Percentiles rank a stretch among this genome's conserved stretches.
phyloP scores from a whole-genome alignment of 257 asterid species.

The Rubia yunnanensis region DNA sequence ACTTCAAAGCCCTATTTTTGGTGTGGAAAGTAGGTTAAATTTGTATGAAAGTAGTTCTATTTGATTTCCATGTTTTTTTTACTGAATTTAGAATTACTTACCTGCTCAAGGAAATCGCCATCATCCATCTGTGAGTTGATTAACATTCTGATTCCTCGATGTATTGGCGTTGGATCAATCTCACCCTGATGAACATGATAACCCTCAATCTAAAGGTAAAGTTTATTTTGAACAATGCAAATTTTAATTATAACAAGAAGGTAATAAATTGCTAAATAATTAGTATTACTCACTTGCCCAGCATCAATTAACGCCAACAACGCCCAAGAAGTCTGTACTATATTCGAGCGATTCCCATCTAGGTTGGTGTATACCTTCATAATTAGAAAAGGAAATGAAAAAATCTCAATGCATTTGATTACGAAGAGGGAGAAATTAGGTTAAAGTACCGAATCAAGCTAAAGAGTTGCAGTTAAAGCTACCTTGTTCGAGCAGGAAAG shows the following conservation, averaged over 20 bases:
- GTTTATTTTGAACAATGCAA: no score
- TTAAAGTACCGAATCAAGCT: neutral
- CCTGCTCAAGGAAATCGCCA: neutral
- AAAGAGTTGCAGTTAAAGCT: neutral
- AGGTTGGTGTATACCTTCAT: constrained; percentile 32
- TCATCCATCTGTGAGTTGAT: neutral
- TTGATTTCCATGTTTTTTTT: no score
- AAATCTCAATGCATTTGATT: neutral
- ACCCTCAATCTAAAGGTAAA: no score
- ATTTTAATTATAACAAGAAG: no score
- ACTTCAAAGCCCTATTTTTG: no score
- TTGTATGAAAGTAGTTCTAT: no score
- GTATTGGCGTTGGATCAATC: neutral
- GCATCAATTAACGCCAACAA: constrained; percentile 33
- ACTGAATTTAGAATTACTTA: no score
- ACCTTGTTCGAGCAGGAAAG: constrained; percentile 47
- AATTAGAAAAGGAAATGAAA: neutral
- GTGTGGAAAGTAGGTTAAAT: no score
- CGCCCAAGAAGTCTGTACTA: constrained; percentile 59
- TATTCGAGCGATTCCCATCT: constrained; percentile 33
- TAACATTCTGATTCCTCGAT: neutral
- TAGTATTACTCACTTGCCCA: constrained; percentile 33
- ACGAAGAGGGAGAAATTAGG: neutral
- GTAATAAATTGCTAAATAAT: no score
- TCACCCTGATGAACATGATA: neutral